phyloP scores from a whole-genome alignment of 164 flowering plant genomes.

The Vitis labrusca region DNA sequence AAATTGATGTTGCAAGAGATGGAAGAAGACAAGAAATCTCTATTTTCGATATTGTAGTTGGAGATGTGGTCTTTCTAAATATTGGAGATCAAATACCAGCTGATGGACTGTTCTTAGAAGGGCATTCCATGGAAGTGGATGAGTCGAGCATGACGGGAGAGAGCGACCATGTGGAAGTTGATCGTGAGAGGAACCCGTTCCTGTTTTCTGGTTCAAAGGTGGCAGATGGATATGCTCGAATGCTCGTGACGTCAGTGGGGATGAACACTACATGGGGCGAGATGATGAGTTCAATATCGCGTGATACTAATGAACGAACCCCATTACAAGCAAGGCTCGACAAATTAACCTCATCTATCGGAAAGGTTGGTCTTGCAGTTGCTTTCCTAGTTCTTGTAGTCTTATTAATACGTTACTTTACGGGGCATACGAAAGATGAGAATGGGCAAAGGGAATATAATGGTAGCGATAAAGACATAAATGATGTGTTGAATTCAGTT shows the following conservation, averaged over 20 bases:
- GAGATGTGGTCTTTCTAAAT: slow-evolving; percentile 56
- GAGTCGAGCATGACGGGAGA: slow-evolving; percentile 84
- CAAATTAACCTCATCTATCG: slow-evolving; percentile 58
- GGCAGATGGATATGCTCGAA: slow-evolving; percentile 57
- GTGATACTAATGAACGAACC: slow-evolving; percentile 43
- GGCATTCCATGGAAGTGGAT: slow-evolving; percentile 60
- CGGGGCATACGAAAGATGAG: slow-evolving; percentile 52
- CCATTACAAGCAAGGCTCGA: slow-evolving; percentile 63
- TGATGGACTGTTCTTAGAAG: slow-evolving; percentile 61
- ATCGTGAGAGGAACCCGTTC: slow-evolving; percentile 43
- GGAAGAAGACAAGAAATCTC: slow-evolving; percentile 41
- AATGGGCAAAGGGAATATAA: slow-evolving; percentile 40
- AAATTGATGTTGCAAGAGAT: slow-evolving; percentile 40
- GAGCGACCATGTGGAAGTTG: slow-evolving; percentile 57
- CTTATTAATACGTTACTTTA: slow-evolving; percentile 59
- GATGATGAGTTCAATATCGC: slow-evolving; percentile 60
- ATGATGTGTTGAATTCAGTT: slow-evolving; percentile 44
- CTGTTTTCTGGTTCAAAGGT: slow-evolving; percentile 66
- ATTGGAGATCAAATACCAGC: slow-evolving; percentile 79
- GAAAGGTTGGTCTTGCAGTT: slow-evolving; percentile 66
- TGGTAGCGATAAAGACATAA: slow-evolving; percentile 30
- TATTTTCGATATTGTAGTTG: slow-evolving; percentile 64
- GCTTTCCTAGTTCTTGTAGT: slow-evolving; percentile 69
- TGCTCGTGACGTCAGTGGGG: slow-evolving; percentile 64
- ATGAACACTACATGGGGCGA: slow-evolving; percentile 73